Evolutionary conservation across 805 yeast genomes (phyloP).

Genomic region (Suhomyces prunicola): DNA sequence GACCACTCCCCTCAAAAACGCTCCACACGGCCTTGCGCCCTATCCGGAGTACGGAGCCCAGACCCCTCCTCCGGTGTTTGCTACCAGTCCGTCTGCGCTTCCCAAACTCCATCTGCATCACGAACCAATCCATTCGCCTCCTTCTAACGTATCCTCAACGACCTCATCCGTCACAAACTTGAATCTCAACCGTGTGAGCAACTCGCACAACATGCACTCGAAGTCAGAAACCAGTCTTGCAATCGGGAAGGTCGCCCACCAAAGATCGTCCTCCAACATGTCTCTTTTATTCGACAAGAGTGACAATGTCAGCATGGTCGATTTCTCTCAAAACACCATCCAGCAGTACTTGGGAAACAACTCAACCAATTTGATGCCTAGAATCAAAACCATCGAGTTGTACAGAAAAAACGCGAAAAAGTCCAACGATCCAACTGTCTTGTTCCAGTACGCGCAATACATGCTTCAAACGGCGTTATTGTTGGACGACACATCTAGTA

Average conservation of each 20-base stretch:
- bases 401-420: conserved; percentile 83
- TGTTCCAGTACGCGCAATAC: conserved; percentile 88
- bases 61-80: conserved; percentile 29
- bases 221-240: conserved; percentile 28
- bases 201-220: conserved; percentile 8
- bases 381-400: conserved; percentile 80
- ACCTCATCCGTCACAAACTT: conserved; percentile 37
- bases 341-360: conserved; percentile 53
- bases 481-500: conserved; percentile 32
- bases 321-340: conserved; percentile 50
- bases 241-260: conserved; percentile 21
- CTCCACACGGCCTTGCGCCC: neutral
- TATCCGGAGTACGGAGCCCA: conserved; percentile 18
- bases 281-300: conserved; percentile 33
- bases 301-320: conserved; percentile 41
- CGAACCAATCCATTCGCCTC: conserved; percentile 19
- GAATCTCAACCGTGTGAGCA: conserved; percentile 14
- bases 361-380: conserved; percentile 56
- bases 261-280: conserved; percentile 35
- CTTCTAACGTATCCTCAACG: conserved; percentile 28
- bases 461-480: conserved; percentile 81
- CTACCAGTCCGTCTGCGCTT: conserved; percentile 6
- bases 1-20: neutral
- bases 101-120: neutral
- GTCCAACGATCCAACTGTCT: conserved; percentile 79